Evolutionary conservation across 768 basidiomycete species (phyloP).

Genomic region (Suillus paluster): DNA sequence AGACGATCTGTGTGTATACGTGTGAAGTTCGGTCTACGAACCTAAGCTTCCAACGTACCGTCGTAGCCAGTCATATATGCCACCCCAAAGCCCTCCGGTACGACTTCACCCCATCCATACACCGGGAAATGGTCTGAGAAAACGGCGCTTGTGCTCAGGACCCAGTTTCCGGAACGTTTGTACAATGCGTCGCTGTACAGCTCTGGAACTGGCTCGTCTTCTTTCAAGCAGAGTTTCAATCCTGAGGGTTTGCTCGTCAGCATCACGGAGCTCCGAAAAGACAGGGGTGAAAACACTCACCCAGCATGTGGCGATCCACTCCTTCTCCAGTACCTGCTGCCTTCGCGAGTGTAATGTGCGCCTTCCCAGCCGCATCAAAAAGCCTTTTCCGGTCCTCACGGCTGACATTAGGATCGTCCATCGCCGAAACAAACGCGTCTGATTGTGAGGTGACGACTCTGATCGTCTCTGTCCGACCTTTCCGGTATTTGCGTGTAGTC

Average conservation of each 20-base stretch:
- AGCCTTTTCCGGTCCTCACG: conserved; percentile 51
- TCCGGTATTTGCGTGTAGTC: conserved; percentile 84
- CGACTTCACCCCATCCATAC: conserved; percentile 97
- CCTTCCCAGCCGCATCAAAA: conserved; percentile 64
- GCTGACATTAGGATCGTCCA: conserved; percentile 55
- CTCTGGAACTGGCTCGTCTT: conserved; percentile 66
- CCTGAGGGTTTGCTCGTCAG: conserved; percentile 43
- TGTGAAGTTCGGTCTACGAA: background rate
- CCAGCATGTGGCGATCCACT: conserved; percentile 87
- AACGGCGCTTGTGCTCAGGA: conserved; percentile 87
- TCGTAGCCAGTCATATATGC: conserved; percentile 93
- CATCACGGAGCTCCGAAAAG: background rate
- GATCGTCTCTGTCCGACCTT: conserved; percentile 95
- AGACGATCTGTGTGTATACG: conserved; percentile 58
- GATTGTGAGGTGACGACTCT: conserved; percentile 79
- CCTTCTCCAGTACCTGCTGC: conserved; percentile 71
- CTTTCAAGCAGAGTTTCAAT: conserved; percentile 66
- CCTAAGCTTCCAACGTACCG: conserved; percentile 46
- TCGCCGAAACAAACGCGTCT: conserved; percentile 76
- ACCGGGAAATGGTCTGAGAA: conserved; percentile 83
- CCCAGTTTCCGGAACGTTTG: conserved; percentile 78
- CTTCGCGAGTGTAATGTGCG: conserved; percentile 68
- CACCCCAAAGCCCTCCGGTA: conserved; percentile 92
- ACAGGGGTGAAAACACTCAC: conserved; percentile 41
- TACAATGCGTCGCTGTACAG: conserved; percentile 80